A percentile compares a stretch with the other conserved stretches of the same genome.
These are phyloP conservation scores for Trichosporon asahii DNA, from an alignment of 1,284 basidiomycete genomes.

Conservation along the genomic window DNA sequence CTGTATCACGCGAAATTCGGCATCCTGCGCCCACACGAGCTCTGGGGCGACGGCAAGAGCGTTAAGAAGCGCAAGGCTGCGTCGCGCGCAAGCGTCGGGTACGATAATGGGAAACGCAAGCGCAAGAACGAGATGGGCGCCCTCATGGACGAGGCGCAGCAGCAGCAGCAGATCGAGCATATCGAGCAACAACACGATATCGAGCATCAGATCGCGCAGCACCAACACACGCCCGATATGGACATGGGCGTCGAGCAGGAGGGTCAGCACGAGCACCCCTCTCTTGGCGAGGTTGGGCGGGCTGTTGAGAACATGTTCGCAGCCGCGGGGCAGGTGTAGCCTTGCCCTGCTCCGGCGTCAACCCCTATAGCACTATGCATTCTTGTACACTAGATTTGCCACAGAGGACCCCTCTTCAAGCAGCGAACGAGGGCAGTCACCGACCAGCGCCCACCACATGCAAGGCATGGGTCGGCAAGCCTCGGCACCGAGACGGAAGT, in stretches of 20 bases:
- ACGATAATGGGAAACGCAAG: conserved; percentile 18
- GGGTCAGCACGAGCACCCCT: not conserved
- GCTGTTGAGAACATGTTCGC: conserved; percentile 26
- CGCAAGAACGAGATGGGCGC: conserved; percentile 19
- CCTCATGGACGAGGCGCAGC: not conserved
- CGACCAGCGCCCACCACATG: too few relatives aligned
- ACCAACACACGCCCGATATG: conserved; percentile 6
- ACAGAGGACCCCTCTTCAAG: too few relatives aligned
- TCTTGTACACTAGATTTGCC: not conserved
- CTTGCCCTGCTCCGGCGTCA: not conserved
- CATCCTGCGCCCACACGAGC: conserved; percentile 44
- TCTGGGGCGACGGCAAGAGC: conserved; percentile 47
- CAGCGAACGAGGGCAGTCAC: too few relatives aligned
- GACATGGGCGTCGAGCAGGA: not conserved
- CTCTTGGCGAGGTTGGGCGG: conserved; percentile 18
- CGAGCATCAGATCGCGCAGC: not conserved
- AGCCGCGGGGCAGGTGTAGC: not conserved
- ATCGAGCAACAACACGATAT: conserved; percentile 6
- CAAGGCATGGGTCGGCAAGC: not conserved
- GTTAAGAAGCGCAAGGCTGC: conserved; percentile 39
- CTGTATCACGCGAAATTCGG: conserved; percentile 46
- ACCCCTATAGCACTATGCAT: not conserved
- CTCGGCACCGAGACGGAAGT: not conserved
- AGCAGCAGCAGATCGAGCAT: conserved; percentile 1
- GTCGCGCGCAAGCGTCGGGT: conserved; percentile 9